These are phyloP conservation scores for Metarhizium robertsii DNA, from an alignment of 2,329 filamentous ascomycete species.

Conservation along the genomic window DNA sequence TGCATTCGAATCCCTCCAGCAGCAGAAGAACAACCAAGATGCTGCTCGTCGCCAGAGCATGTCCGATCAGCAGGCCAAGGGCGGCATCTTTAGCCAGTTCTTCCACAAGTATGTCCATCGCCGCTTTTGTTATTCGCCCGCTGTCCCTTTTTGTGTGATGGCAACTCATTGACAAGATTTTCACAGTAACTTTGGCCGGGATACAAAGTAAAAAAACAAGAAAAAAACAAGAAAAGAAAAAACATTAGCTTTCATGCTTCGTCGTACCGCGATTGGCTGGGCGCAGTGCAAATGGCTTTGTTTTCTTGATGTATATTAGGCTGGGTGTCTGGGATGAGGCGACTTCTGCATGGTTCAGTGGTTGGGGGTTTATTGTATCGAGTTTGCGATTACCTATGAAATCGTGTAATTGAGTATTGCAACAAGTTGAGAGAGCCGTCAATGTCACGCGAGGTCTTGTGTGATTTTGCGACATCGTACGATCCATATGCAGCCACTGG, in stretches of 20 bases:
- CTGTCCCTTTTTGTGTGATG: neutral
- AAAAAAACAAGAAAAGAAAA: no score
- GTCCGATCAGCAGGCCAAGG: slow-evolving; percentile 39
- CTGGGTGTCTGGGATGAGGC: neutral
- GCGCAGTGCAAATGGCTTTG: neutral
- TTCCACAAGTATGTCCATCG: slow-evolving; percentile 44
- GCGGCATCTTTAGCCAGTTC: slow-evolving; percentile 43
- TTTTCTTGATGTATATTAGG: slow-evolving; percentile 1
- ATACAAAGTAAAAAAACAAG: slow-evolving; percentile 13
- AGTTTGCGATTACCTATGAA: neutral
- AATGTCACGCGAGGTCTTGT: neutral
- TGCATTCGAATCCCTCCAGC: slow-evolving; percentile 40
- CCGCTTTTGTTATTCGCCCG: neutral
- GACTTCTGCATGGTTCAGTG: neutral
- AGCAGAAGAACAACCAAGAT: slow-evolving; percentile 40
- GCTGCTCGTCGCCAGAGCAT: slow-evolving; percentile 44
- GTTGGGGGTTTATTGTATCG: neutral
- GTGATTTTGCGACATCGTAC: neutral
- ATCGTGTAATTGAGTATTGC: neutral
- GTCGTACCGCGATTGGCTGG: neutral
- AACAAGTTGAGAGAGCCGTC: neutral
- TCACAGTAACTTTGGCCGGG: slow-evolving; percentile 24
- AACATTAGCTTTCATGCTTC: neutral
- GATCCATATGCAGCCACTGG: neutral
- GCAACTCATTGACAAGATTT: neutral